These are phyloP conservation scores for Pestalotiopsis sp. DNA, from an alignment of 2,329 filamentous ascomycete genomes.

Conservation along the genomic window DNA sequence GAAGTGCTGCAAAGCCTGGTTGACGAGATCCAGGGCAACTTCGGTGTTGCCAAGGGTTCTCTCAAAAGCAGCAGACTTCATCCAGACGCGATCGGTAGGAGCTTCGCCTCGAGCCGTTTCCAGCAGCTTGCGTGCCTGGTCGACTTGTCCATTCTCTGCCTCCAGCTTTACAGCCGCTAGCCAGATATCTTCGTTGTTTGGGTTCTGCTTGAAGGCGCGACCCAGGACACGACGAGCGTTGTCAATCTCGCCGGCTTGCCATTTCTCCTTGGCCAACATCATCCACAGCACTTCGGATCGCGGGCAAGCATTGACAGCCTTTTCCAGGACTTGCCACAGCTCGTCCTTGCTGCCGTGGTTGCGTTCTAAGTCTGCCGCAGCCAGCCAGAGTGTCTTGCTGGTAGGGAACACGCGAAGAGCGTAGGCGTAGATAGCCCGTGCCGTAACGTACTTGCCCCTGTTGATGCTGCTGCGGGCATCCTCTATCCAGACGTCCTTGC, in stretches of 20 bases:
- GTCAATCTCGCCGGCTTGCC: slow-evolving; percentile 85
- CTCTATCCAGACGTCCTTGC: slow-evolving; percentile 94
- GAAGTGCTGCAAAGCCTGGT: slow-evolving; percentile 84
- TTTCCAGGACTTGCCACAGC: slow-evolving; percentile 84
- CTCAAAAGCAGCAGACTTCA: slow-evolving; percentile 94
- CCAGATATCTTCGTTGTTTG: slow-evolving; percentile 98
- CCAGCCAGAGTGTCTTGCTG: slow-evolving; percentile 86
- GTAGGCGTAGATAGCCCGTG: slow-evolving; percentile 91
- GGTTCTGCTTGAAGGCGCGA: slow-evolving; percentile 90
- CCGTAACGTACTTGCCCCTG: slow-evolving; percentile 84
- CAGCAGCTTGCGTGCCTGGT: slow-evolving; percentile 81
- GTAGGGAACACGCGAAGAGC: slow-evolving; percentile 87
- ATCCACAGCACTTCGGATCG: slow-evolving; percentile 93
- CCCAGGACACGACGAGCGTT: slow-evolving; percentile 84
- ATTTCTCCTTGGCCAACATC: slow-evolving; percentile 93
- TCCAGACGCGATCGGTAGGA: slow-evolving; percentile 94
- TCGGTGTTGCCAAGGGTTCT: slow-evolving; percentile 80
- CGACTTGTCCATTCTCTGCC: slow-evolving; percentile 81
- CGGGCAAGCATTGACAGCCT: slow-evolving; percentile 91
- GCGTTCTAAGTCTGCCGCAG: slow-evolving; percentile 87
- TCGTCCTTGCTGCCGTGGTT: slow-evolving; percentile 84
- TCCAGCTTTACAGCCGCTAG: slow-evolving; percentile 95
- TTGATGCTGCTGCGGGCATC: slow-evolving; percentile 84
- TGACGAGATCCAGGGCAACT: slow-evolving; percentile 82
- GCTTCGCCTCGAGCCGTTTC: slow-evolving; percentile 84